Evolutionary conservation across 169 alveolate species (phyloP), one percentile per base, ranked within the genome.

Genomic region (Besnoitia besnoiti): DNA sequence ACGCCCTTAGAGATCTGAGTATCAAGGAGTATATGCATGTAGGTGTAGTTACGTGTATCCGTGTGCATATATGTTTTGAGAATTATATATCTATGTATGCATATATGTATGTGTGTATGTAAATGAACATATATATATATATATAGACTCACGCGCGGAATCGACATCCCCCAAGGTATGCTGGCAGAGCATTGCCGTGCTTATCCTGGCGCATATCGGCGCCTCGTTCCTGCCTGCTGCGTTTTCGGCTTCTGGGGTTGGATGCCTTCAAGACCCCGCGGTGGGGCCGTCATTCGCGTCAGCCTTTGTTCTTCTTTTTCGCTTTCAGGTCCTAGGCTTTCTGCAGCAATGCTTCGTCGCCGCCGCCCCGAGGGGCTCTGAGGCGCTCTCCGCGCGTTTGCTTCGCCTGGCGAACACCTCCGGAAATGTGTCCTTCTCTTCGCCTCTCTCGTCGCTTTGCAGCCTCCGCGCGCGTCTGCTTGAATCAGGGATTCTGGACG

Each of bases 401-500:
- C 24, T 51, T 51, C 67, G n/a, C n/a, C n/a, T n/a, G n/a, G n/a
- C 24, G 14, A 51, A 51, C 67, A 24, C 67, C 67, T 24, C 14
- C 24, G 67, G 67, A 14, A 14, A 24, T 51, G 14, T 37, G n/a
- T 73, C 46, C 39, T 30, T n/a, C 46, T 37, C 82, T 5, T 73
- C 82, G 24, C 39, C 27, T n/a, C 39, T 73, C 46, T 73, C 82
- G n/a, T n/a, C 67, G 1, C 33, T 0, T n/a, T 10, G 8, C 24
- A 39, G 16, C 46, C 46, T 73, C 24, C 39, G 46, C 12, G 16
- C 27, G 19, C 87, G 55, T 27, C 35, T 77, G 59, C 7, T 39
- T 77, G 61, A 77, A 39, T 37, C 87, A 8, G 87, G 87, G 7
- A 19, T 77, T 35, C 59, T 77, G 59, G 55, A 77, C 40, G 61